phyloP scores from a whole-genome alignment of 2,329 filamentous ascomycete genomes.

The Neurospora sp. region DNA sequence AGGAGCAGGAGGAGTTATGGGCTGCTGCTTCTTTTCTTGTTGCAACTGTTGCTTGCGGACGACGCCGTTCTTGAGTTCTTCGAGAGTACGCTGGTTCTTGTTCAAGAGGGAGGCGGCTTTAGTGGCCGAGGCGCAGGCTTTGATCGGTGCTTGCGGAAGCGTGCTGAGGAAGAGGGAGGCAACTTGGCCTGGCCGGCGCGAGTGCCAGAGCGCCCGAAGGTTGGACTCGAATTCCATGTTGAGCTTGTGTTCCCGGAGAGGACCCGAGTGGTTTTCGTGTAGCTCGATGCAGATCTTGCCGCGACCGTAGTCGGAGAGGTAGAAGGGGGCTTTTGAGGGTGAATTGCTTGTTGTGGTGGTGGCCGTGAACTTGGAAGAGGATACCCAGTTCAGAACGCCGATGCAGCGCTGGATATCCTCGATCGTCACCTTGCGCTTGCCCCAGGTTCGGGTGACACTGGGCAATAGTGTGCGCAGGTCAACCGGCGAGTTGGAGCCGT shows the following conservation, averaged over 20 bases:
- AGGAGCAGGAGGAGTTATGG: slow-evolving; percentile 19
- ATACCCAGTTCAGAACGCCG: slow-evolving; percentile 46
- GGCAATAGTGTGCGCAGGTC: slow-evolving; percentile 53
- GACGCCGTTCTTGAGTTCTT: slow-evolving; percentile 57
- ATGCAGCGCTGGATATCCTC: slow-evolving; percentile 59
- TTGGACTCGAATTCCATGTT: slow-evolving; percentile 46
- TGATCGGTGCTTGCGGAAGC: slow-evolving; percentile 47
- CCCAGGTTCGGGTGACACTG: slow-evolving; percentile 59
- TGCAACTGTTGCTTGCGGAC: slow-evolving; percentile 25
- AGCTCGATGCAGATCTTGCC: slow-evolving; percentile 48
- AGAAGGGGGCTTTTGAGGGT: slow-evolving; percentile 26
- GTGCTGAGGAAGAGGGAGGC: slow-evolving; percentile 41
- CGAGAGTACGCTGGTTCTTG: slow-evolving; percentile 54
- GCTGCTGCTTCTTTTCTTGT: slow-evolving; percentile 25
- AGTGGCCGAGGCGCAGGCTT: slow-evolving; percentile 38
- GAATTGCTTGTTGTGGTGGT: slow-evolving; percentile 1
- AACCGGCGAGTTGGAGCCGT: slow-evolving; percentile 51
- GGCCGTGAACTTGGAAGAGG: slow-evolving; percentile 8
- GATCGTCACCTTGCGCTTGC: slow-evolving; percentile 55
- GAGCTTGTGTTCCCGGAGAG: slow-evolving; percentile 41
- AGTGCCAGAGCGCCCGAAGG: slow-evolving; percentile 35
- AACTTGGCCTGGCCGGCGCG: slow-evolving; percentile 20
- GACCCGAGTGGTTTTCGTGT: slow-evolving; percentile 25
- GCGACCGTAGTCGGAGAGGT: slow-evolving; percentile 33
- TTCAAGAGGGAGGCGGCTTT: slow-evolving; percentile 48